Evolutionary conservation across 495 filamentous ascomycete species (phyloP), one percentile per base, ranked within the genome.

Genomic region (Hypoxylon crocopeplum): DNA sequence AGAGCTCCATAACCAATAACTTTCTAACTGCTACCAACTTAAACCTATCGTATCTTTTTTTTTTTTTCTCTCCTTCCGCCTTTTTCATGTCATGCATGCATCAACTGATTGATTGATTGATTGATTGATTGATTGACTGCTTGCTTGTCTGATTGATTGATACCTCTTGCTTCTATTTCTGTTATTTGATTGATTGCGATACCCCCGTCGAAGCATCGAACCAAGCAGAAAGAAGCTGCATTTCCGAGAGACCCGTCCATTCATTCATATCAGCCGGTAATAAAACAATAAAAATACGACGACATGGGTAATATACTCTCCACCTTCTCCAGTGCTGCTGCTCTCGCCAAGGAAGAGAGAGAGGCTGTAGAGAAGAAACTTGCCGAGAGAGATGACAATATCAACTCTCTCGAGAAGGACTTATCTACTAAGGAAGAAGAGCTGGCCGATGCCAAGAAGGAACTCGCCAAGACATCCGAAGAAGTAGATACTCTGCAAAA

Each of bases 371-470:
- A 78, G 48, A 70, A 75, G 61, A 66, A 71, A 53, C 63, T 64
- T 37, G 69, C 64, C 58, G 63, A 67, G 62, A 56, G 60, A 47
- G 71, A 74, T 50, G 68, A 69, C 44, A 70, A 73, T 38, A 61
- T 76, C 59, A 59, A 69, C 7, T 78, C 81, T 2, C 69, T 75
- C 7, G 75, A 80, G 57, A 77, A 77, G 63, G 67, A 74, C 30
- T 47, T 79, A 15, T 72, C 79, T 12, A 47, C 58, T 53, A 45
- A 73, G 71, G 58, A 82, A 79, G 73, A 82, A 80, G 72, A 77
- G 66, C 64, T 69, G 68, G 36, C 71, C 41, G 64, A 70, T 51
- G 62, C 72, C 2, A 64, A 74, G 45, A 73, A 73, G 47, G 66
- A 62, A 6, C 67, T 65, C 13, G 63, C 61, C 32, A 70, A 67